Evolutionary conservation across 345 rosid genomes (phyloP), one percentile per base, ranked within the genome.

Genomic region (Euphorbia lathyris): DNA sequence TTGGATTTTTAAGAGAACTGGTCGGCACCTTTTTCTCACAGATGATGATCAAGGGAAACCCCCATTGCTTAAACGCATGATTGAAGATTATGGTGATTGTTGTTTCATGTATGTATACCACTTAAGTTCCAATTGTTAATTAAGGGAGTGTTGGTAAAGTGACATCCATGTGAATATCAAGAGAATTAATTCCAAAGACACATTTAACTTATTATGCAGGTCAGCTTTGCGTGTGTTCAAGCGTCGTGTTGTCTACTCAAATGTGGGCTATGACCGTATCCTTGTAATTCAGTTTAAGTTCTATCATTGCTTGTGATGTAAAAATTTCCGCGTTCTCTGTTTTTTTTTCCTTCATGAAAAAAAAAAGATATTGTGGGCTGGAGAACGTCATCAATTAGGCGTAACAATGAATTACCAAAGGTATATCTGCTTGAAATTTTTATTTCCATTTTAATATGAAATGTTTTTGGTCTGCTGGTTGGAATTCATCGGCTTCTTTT

Each of bases 321-420:
- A 53, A 19, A 56, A 19, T 9, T 27, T 19, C 30, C 22, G 1
- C 29, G 20, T 57, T 53, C 38, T 74, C 17, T 30, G 5, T 72
- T 63, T 58, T 22, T 76, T 62, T 84, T 83, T 79, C 86, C 78
- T 72, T 90, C 25, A 90, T 65, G 48, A 76, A 75, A 11, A 60
- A 45, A 53, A 64, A 22, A 65, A 95, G 99, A 90, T 83, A 84
- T 92, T 23, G 99, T 95, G 66, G 99, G 99, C 38, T 95, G 97
- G 99, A 92, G 92, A 83, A 95, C 99, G 7, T 87, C 99, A 42
- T 95, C 97, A 27, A 90, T 95, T 70, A 84, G 99, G 81, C 90
- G 91, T 71, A 77, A 80, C 60, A 79, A 72, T 71, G 97, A 92
- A 72, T 83, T 95, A 66, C 99, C 98, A 4, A 95, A 90, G 96